phyloP scores from a whole-genome alignment of 306 rosid species.

The Quercus engelmannii region DNA sequence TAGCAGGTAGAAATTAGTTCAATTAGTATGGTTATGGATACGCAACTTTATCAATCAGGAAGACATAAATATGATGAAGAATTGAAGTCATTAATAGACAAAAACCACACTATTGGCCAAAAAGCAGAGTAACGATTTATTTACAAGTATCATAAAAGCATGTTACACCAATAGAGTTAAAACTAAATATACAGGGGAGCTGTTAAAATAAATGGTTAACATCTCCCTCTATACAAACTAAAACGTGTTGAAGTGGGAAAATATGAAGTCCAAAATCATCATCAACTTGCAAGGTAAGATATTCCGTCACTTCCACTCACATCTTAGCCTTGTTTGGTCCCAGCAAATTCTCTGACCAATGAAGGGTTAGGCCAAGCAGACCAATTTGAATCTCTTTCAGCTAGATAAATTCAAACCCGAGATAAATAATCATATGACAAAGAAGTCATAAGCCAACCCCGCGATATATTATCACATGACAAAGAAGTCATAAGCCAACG shows the following conservation, averaged over 20 bases:
- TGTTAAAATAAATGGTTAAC: conserved; percentile 7
- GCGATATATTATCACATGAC: not conserved
- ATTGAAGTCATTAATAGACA: too few relatives aligned
- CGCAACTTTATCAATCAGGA: too few relatives aligned
- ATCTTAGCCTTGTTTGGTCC: conserved; percentile 21
- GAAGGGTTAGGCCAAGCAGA: conserved; percentile 3
- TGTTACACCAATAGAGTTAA: not conserved
- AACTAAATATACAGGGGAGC: conserved; percentile 20
- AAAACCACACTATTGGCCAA: too few relatives aligned
- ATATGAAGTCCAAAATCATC: not conserved
- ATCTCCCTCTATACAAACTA: conserved; percentile 6
- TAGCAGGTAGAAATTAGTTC: too few relatives aligned
- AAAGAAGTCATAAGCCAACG: not conserved
- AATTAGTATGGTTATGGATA: too few relatives aligned
- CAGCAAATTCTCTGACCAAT: conserved; percentile 11
- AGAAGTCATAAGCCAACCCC: not conserved
- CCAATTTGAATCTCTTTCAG: conserved; percentile 5
- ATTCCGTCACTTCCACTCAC: not conserved
- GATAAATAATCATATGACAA: not conserved
- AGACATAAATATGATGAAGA: too few relatives aligned
- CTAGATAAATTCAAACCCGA: conserved; percentile 9
- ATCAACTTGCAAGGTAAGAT: not conserved
- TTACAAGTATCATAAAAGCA: conserved; percentile 22
- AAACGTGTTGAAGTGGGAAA: conserved; percentile 8
- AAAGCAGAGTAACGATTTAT: conserved; percentile 3